A percentile compares a stretch with the other conserved stretches of the same genome.
Evolutionary conservation across 2,329 filamentous ascomycete genomes (phyloP).

Genomic region (Zasmidium cellare): DNA sequence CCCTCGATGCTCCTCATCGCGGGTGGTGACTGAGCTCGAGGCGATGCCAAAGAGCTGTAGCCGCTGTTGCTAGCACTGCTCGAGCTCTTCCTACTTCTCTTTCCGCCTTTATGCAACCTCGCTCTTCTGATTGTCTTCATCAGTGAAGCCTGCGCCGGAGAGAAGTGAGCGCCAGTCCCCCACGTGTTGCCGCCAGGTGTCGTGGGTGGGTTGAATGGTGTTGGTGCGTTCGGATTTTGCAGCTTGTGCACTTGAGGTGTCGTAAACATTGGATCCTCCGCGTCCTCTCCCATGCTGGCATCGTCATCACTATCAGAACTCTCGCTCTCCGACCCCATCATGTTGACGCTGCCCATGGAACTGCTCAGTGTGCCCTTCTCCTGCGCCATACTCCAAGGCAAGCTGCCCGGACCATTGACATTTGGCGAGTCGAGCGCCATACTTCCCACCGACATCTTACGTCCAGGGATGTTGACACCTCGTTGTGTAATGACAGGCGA

Average conservation of each 20-base stretch:
- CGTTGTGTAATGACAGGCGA: slow-evolving; percentile 81
- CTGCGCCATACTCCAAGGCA: slow-evolving; percentile 38
- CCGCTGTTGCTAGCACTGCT: slow-evolving; percentile 65
- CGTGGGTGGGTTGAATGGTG: slow-evolving; percentile 43
- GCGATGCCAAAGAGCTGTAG: slow-evolving; percentile 67
- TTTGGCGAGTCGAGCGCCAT: slow-evolving; percentile 64
- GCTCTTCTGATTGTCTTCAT: slow-evolving; percentile 77
- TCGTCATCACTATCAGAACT: slow-evolving; percentile 64
- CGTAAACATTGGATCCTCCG: slow-evolving; percentile 71
- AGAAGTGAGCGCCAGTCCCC: slow-evolving; percentile 29
- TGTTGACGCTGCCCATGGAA: slow-evolving; percentile 77
- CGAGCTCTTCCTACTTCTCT: slow-evolving; percentile 62
- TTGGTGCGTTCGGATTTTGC: slow-evolving; percentile 47
- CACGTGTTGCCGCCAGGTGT: slow-evolving; percentile 46
- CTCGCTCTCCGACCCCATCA: slow-evolving; percentile 77
- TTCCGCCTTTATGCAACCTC: slow-evolving; percentile 52
- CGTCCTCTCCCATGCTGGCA: slow-evolving; percentile 51
- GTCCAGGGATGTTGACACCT: slow-evolving; percentile 57
- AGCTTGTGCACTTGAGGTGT: slow-evolving; percentile 75
- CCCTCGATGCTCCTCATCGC: slow-evolving; percentile 57
- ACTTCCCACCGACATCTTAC: slow-evolving; percentile 44
- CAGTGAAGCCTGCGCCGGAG: slow-evolving; percentile 46
- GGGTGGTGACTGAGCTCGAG: slow-evolving; percentile 76
- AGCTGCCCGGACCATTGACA: slow-evolving; percentile 30
- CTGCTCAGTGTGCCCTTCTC: slow-evolving; percentile 74